Evolutionary conservation across 441 rosid genomes (phyloP), one percentile per base, ranked within the genome.

Genomic region (Theobroma grandiflorum): DNA sequence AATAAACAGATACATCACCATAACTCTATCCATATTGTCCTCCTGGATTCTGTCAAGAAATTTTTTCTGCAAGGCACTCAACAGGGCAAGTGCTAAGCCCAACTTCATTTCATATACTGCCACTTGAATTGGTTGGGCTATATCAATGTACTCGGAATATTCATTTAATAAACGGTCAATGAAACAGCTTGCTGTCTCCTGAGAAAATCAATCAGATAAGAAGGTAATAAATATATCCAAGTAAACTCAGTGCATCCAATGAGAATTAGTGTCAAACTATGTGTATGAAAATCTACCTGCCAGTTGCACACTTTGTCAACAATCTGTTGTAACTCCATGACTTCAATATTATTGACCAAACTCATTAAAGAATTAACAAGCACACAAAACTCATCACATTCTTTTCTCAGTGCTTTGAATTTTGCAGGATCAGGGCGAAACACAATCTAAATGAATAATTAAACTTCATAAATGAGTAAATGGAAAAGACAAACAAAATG

Each of bases 41-140:
- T 89, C 89, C 76, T 79, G 85, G 53, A 89, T 71, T 81, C 61
- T 85, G 55, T 77, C 79, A 73, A 87, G 87, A 68, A 85, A 64
- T 35, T 78, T 85, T 61, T 86, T 86, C 82, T 86, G 87, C 76
- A 90, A 63, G 71, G 82, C 80, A 81, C 88, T 89, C 78, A 94
- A 88, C 47, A 92, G 79, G 83, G 93, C 83, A 69, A 97, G 85
- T 42, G 97, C 90, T 71, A 95, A 80, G 66, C 99, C 99, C 79
- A 95, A 80, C 83, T 97, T 97, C 92, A 97, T 95, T 88, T 97
- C 98, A 55, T 93, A 97, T 45, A 94, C 86, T 47, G 99, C 95
- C 78, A 97, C 99, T 89, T 94, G 99, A 86, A 95, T 82, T 83
- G 99, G 99, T 81, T 92, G 98, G 77, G 89, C 88, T 80, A 95